Conservation (phyloP, 257 asterid species). For the Solanum pinnatisectum region DNA sequence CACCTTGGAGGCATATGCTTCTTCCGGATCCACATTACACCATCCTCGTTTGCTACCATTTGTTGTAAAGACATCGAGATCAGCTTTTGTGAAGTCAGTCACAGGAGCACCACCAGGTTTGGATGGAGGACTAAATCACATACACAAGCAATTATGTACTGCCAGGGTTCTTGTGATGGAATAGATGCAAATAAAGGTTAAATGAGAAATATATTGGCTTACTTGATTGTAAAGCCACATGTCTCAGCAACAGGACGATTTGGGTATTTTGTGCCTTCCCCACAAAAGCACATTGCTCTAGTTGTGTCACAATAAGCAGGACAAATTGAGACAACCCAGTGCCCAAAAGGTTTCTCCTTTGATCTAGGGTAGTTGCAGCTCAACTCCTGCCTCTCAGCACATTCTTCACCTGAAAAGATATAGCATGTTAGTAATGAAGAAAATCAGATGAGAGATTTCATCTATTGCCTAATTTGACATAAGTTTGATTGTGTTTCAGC, state of each 20-base stretch:
- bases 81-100: slow-evolving; percentile 60
- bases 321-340: slow-evolving; percentile 89
- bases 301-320: slow-evolving; percentile 77
- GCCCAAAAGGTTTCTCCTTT: slow-evolving; percentile 58
- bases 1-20: slow-evolving; percentile 54
- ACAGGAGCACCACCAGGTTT: slow-evolving; percentile 50
- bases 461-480: background rate
- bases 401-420: slow-evolving; percentile 64
- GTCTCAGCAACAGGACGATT: slow-evolving; percentile 82
- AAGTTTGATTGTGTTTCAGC: background rate
- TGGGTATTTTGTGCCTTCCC: slow-evolving; percentile 92
- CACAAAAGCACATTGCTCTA: slow-evolving; percentile 97
- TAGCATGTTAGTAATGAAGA: background rate
- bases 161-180: background rate
- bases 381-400: slow-evolving; percentile 59
- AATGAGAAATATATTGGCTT: slow-evolving; percentile 20
- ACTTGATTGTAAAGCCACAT: slow-evolving; percentile 81
- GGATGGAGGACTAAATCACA: slow-evolving; percentile 49
- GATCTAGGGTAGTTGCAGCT: slow-evolving; percentile 64
- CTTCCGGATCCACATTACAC: slow-evolving; percentile 91
- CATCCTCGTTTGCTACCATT: slow-evolving; percentile 63
- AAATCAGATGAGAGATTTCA: background rate
- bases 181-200: background rate
- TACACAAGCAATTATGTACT: slow-evolving; percentile 1
- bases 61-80: slow-evolving; percentile 58